Percentiles rank a stretch among this genome's conserved stretches.
Conservation (phyloP, 106 monocot genomes). For the Allium sativum region DNA sequence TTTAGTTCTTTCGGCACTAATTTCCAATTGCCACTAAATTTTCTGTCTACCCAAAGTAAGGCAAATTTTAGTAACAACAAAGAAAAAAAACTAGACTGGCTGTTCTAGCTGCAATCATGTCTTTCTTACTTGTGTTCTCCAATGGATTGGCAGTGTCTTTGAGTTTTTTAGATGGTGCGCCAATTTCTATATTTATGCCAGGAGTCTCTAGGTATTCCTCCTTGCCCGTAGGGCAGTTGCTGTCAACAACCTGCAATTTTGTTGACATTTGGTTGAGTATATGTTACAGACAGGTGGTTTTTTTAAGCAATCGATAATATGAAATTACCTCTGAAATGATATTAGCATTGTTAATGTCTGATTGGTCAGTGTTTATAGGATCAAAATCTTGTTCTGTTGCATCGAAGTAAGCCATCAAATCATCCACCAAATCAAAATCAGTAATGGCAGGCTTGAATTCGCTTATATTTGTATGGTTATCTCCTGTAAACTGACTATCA, state of each 20-base stretch:
- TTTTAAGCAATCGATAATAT: background rate
- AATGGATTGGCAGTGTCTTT: slow-evolving; percentile 13
- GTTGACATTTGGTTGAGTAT: too few relatives aligned
- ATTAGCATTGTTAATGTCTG: slow-evolving; percentile 7
- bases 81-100: too few relatives aligned
- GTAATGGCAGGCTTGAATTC: background rate
- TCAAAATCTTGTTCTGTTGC: slow-evolving; percentile 25
- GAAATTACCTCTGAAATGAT: slow-evolving; percentile 13
- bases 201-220: slow-evolving; percentile 3
- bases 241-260: slow-evolving; percentile 21
- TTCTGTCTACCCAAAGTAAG: too few relatives aligned
- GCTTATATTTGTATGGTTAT: background rate
- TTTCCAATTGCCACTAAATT: background rate
- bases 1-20: background rate
- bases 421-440: slow-evolving; percentile 23
- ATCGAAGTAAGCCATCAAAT: slow-evolving; percentile 42
- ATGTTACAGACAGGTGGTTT: background rate
- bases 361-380: slow-evolving; percentile 1
- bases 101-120: too few relatives aligned
- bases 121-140: slow-evolving; percentile 5
- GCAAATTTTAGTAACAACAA: background rate
- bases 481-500: slow-evolving; percentile 4
- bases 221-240: background rate
- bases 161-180: slow-evolving; percentile 14
- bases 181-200: slow-evolving; percentile 1